A percentile compares a stretch with the other conserved stretches of the same genome.
These are phyloP conservation scores for Diplodia sapinea DNA, from an alignment of 2,329 filamentous ascomycete species.

Conservation along the genomic window DNA sequence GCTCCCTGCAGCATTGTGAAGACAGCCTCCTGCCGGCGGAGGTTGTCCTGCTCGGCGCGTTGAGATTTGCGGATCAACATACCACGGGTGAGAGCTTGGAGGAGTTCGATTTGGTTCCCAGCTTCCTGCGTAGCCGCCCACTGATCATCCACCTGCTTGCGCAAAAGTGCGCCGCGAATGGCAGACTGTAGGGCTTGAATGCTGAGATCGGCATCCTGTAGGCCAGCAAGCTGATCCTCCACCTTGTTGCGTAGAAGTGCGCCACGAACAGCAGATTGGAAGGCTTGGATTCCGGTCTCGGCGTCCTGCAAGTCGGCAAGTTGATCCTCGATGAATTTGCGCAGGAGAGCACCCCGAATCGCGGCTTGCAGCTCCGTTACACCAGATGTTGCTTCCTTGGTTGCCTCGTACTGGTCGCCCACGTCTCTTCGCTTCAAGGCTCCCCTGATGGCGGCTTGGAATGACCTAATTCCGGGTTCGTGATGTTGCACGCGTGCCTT, in stretches of 20 bases:
- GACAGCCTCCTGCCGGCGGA: constrained; percentile 48
- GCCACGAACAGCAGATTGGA: constrained; percentile 67
- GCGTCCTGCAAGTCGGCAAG: constrained; percentile 63
- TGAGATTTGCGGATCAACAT: constrained; percentile 48
- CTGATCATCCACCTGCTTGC: constrained; percentile 51
- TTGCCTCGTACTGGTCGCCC: constrained; percentile 59
- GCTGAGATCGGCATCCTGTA: constrained; percentile 67
- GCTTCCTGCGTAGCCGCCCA: constrained; percentile 34
- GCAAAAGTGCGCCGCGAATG: constrained; percentile 70
- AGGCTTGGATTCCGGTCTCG: constrained; percentile 61
- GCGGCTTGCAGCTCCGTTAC: constrained; percentile 58
- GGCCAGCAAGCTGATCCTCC: constrained; percentile 52
- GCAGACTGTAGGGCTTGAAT: constrained; percentile 58
- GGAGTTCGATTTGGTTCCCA: constrained; percentile 36
- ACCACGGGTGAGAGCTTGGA: constrained; percentile 53
- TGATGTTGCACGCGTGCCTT: constrained; percentile 56
- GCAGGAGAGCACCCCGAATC: constrained; percentile 70
- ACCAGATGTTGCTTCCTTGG: constrained; percentile 63
- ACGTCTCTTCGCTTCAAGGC: constrained; percentile 51
- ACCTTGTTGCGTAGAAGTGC: constrained; percentile 67
- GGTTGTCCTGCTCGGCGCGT: constrained; percentile 43
- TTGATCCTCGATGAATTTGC: constrained; percentile 59
- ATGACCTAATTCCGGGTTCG: constrained; percentile 53
- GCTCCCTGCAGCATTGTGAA: constrained; percentile 67
- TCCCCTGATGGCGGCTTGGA: constrained; percentile 64